Evolutionary conservation across 805 yeast species (phyloP), one percentile per base, ranked within the genome.

Genomic region (Yarrowia deformans): DNA sequence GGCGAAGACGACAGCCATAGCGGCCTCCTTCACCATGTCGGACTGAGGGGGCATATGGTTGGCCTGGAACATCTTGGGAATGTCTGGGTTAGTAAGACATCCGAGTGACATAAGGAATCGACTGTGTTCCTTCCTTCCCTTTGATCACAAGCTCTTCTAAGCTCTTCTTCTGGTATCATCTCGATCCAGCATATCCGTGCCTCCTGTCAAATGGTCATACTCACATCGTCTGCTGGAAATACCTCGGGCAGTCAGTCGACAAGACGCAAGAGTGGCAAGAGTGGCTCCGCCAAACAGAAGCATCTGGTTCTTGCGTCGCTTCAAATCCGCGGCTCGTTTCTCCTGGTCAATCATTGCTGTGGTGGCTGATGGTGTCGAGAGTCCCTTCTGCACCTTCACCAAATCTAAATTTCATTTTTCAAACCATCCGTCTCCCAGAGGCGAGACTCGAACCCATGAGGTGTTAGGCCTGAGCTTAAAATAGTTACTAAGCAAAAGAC

Each of bases 1-100:
- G 1, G 97, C 96, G 49, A 90, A 88, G 0, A 89, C 86, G 2
- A 93, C 91, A 0, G 97, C 97, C 49, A 88, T 87, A 42, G 91
- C 85, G 1, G 97, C 97, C 77, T 93, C 97, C 68, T 87, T 85
- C 71, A 90, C 87, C 76, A 90, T 88, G 39, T 90, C 88, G 75
- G 88, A 90, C n/a, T 87, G 82, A 6, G 97, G 97, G 1, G 96
- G 96, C 69, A 86, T 84, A 74, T 92, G 94, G 78, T 93, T 93
- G 13, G 93, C 91, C 74, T 91, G 93, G 78, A 90, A 93, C 74
- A 88, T 82, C 52, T 84, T 84, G 8, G 97, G 97, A 7, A 87
- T 78, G 73, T 87, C 85, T 80, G 55, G 5, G 49, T 60, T 60
- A 60, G 66, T 42, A n/a, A 40, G 18, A 2, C 13, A 8, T 40